Evolutionary conservation across 371 early-diverging fungal species (phyloP), one percentile per base, ranked within the genome.

Genomic region (Rhizopus sp.): DNA sequence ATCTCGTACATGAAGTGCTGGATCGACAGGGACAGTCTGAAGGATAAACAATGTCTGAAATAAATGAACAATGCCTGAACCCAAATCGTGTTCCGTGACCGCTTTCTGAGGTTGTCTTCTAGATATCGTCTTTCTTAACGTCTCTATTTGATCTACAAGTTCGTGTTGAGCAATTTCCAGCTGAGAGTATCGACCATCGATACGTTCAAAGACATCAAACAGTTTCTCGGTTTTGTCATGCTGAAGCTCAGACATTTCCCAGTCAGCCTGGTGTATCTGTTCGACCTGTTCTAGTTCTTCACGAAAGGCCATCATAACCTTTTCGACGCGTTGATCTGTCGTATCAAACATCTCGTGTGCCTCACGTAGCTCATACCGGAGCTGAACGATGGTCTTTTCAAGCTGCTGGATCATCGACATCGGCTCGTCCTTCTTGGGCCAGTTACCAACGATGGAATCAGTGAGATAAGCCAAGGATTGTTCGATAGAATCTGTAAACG

Each of bases 301-400:
- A 23, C 81, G 77, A 37, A 83, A 85, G 35, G 73, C 69, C 37
- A 77, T 64, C 72, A 82, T 76, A 23, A 80, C 82, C 35, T 76
- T 75, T 50, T 78, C 80, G 10, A 75, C 73, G 17, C 79, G 68
- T 32, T 81, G 73, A 41, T 83, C 82, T 7, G 85, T 78, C 9
- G 68, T 64, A 62, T 79, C 81, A 63, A 85, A 70, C 68, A 85
- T 78, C 30, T 81, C 81, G 45, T 83, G 81, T 0, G 83, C 82
- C 57, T 82, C 79, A 23, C 76, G 73, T 7, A 85, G 60, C 37
- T 85, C 82, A 29, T 59, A 72, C 13, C 80, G 74, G n/a, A 83
- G 59, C 32, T 68, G 71, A 13, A 67, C 66, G 8, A 79, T 73
- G 4, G 64, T 74, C 0, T 51, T 54, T 29, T 70, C 62, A 0